These are phyloP conservation scores for Paspalum notatum DNA, from an alignment of 176 grass and related monocot species.

Conservation along the genomic window DNA sequence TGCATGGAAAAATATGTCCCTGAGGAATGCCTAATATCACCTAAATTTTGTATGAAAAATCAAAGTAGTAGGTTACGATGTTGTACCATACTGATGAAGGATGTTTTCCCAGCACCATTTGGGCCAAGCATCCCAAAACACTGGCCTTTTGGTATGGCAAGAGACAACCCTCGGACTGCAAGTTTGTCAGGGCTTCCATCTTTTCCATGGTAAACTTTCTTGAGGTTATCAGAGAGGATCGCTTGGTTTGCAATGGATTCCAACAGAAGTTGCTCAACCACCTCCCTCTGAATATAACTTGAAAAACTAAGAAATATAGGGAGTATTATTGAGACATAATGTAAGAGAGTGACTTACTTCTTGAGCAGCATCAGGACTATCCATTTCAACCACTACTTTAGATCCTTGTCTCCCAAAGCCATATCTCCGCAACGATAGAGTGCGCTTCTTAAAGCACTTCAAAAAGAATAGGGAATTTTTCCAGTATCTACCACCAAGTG, in stretches of 20 bases:
- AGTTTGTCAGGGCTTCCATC: constrained; percentile 92
- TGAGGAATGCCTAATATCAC: neutral
- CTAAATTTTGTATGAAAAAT: neutral
- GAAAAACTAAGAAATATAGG: constrained; percentile 22
- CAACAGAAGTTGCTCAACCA: constrained; percentile 69
- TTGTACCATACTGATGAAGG: constrained; percentile 95
- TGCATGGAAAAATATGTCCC: constrained; percentile 22
- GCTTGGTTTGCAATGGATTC: constrained; percentile 56
- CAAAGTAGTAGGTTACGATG: neutral
- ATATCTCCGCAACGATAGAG: constrained; percentile 34
- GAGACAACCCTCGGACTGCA: constrained; percentile 87
- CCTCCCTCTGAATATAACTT: constrained; percentile 61
- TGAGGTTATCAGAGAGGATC: constrained; percentile 77
- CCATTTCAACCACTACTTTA: constrained; percentile 74
- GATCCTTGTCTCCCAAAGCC: constrained; percentile 61
- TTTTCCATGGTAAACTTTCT: constrained; percentile 76
- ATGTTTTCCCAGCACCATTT: constrained; percentile 95
- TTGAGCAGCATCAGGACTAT: constrained; percentile 57
- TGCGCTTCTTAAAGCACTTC: constrained; percentile 53
- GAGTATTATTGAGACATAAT: neutral
- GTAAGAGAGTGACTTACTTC: constrained; percentile 61
- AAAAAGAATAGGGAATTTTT: constrained; percentile 60
- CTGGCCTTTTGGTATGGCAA: constrained; percentile 83
- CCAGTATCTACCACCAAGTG: constrained; percentile 42
- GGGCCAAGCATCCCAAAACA: constrained; percentile 99